Conservation (phyloP, 31 red algal genomes). For the Endocladia muricata region DNA sequence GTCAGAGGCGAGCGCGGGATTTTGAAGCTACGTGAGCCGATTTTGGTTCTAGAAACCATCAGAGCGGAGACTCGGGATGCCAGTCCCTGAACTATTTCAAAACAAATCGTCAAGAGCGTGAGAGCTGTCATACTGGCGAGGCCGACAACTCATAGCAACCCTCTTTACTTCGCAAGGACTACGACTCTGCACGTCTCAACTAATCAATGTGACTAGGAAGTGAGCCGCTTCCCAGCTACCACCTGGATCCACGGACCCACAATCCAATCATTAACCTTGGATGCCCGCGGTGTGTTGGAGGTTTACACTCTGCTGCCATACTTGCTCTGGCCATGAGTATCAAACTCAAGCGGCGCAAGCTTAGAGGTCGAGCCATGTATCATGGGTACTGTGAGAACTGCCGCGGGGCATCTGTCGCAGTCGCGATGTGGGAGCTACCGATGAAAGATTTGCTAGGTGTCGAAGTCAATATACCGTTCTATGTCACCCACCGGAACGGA, state of each 20-base stretch:
- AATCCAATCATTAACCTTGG: conserved; percentile 23
- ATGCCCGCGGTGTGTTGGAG: background rate
- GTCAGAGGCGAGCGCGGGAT: too few relatives aligned
- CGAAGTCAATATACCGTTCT: background rate
- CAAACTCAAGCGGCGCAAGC: background rate
- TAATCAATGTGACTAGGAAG: background rate
- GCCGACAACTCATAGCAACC: background rate
- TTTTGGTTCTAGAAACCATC: background rate
- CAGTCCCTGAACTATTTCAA: background rate
- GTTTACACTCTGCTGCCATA: background rate
- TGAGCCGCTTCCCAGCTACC: conserved; percentile 15
- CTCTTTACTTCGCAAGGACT: conserved; percentile 22
- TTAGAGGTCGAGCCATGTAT: background rate
- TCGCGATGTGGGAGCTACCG: background rate
- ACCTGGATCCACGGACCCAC: background rate
- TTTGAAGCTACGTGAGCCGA: background rate
- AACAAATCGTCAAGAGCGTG: background rate
- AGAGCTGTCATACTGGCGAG: background rate
- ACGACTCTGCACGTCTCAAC: conserved; percentile 1
- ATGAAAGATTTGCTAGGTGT: background rate
- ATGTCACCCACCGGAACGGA: background rate
- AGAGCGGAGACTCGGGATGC: conserved; percentile 3
- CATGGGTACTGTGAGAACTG: background rate
- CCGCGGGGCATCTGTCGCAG: background rate
- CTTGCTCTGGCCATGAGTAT: background rate